phyloP scores from a whole-genome alignment of 257 asterid genomes.

The Petunia secreta region DNA sequence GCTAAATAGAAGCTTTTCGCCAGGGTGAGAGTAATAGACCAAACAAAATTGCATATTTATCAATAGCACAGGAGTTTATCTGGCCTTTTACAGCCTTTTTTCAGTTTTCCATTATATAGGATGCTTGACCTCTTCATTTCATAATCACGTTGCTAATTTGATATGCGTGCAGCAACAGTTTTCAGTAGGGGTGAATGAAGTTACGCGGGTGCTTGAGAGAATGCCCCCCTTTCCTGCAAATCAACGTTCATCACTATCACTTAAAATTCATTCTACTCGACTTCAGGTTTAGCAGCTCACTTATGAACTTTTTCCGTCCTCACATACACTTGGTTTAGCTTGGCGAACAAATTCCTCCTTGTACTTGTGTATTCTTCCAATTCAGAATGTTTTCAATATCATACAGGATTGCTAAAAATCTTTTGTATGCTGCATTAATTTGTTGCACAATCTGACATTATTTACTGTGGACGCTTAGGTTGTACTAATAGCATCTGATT shows the following conservation, averaged over 20 bases:
- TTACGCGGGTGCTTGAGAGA: slow-evolving; percentile 82
- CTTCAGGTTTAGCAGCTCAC: slow-evolving; percentile 60
- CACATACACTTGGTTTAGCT: not conserved
- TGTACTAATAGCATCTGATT: slow-evolving; percentile 71
- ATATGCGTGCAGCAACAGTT: slow-evolving; percentile 62
- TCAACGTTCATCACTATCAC: slow-evolving; percentile 25
- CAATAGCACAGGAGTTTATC: too few species aligned
- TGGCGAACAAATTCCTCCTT: not conserved
- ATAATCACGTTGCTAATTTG: slow-evolving; percentile 23
- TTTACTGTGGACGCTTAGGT: slow-evolving; percentile 43
- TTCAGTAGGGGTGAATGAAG: slow-evolving; percentile 85
- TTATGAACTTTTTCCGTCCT: not conserved
- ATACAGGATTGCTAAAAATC: not conserved
- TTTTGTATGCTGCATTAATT: not conserved
- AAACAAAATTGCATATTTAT: too few species aligned
- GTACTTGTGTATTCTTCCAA: not conserved
- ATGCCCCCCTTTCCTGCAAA: slow-evolving; percentile 46
- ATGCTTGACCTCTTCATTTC: not conserved
- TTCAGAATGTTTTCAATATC: not conserved
- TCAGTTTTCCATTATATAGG: not conserved
- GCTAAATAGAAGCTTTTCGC: too few species aligned
- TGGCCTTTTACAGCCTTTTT: not conserved
- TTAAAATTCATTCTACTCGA: slow-evolving; percentile 35
- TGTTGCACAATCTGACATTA: not conserved
- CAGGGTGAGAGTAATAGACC: too few species aligned